These are phyloP conservation scores for Collariella sp. DNA, from an alignment of 495 filamentous ascomycete species.

Conservation along the genomic window DNA sequence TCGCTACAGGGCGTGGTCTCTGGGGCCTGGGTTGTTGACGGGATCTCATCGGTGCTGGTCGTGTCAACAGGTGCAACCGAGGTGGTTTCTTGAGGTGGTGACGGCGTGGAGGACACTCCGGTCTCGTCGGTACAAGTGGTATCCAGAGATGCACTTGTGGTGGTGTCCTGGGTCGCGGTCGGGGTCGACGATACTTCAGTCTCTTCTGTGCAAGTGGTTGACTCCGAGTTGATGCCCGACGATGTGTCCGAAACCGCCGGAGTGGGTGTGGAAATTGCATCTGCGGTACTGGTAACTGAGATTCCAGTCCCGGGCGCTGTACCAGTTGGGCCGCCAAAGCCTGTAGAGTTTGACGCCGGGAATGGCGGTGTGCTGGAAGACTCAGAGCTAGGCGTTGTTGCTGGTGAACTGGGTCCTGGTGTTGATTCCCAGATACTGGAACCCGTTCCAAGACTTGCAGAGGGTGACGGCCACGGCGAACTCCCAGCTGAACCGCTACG, in stretches of 20 bases:
- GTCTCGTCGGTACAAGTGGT: neutral
- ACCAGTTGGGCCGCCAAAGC: neutral
- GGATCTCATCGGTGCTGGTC: slow-evolving; percentile 13
- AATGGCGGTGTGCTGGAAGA: too few relatives aligned
- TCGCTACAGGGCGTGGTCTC: slow-evolving; percentile 16
- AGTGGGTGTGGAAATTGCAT: neutral
- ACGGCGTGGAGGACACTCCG: neutral
- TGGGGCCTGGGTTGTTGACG: neutral
- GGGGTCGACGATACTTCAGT: neutral
- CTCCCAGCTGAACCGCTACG: neutral
- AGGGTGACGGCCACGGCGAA: neutral
- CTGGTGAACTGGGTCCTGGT: too few relatives aligned
- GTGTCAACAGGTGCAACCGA: slow-evolving; percentile 4
- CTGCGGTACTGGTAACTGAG: neutral
- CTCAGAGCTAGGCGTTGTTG: too few relatives aligned
- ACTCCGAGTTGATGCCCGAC: neutral
- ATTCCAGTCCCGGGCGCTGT: neutral
- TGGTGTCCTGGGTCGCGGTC: neutral
- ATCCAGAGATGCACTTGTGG: neutral
- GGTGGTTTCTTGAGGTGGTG: neutral
- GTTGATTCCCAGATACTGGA: too few relatives aligned
- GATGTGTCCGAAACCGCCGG: neutral
- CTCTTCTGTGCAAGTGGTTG: neutral
- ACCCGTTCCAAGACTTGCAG: neutral
- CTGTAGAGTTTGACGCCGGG: neutral